phyloP scores from a whole-genome alignment of 331 rosid genomes.

The Pyrus hybrid region DNA sequence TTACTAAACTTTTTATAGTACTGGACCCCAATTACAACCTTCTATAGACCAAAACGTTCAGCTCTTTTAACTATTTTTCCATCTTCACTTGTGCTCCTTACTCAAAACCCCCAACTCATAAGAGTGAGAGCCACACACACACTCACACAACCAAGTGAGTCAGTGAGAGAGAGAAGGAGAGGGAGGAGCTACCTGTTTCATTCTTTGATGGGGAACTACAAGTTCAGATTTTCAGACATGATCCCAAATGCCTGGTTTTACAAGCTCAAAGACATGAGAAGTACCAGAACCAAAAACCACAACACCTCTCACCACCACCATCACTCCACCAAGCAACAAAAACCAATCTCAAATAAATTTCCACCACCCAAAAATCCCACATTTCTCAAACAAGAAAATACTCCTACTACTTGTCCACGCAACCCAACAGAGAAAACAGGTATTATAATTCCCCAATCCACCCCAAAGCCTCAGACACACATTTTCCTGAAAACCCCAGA shows the following conservation, averaged over 20 bases:
- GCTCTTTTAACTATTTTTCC: conserved; percentile 9
- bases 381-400: conserved; percentile 25
- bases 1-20: conserved; percentile 6
- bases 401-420: conserved; percentile 28
- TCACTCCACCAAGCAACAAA: conserved; percentile 28
- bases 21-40: conserved; percentile 20
- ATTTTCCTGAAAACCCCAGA: conserved; percentile 59
- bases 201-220: conserved; percentile 61
- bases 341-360: conserved; percentile 23
- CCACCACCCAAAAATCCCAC: conserved; percentile 35
- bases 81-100: conserved; percentile 19
- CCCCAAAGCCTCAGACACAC: conserved; percentile 31
- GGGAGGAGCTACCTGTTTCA: neutral
- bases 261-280: conserved; percentile 68
- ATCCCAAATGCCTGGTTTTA: conserved; percentile 84
- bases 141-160: neutral
- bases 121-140: conserved; percentile 4
- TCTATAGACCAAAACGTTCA: conserved; percentile 4
- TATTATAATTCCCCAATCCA: conserved; percentile 27
- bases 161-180: neutral
- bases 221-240: conserved; percentile 69
- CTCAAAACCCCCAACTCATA: conserved; percentile 18
- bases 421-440: conserved; percentile 26
- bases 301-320: conserved; percentile 16
- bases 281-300: conserved; percentile 48